Percentiles rank a stretch among this genome's conserved stretches.
Evolutionary conservation across 345 rosid species (phyloP).

Genomic region (Microthlaspi erraticum): DNA sequence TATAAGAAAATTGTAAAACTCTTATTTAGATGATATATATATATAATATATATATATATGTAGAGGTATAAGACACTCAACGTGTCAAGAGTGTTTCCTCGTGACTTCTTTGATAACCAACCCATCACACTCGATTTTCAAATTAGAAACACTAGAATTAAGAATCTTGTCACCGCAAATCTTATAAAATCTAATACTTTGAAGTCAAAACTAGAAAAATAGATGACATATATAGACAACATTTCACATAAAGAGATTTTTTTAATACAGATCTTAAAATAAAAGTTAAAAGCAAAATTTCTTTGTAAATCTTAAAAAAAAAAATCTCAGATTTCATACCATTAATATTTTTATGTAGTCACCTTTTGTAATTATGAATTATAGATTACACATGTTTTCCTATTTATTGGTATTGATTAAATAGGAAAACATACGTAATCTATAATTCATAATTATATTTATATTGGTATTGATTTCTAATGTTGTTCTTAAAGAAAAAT

Average conservation of each 20-base stretch:
- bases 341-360: too few species aligned
- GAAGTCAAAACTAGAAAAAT: background rate
- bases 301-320: too few species aligned
- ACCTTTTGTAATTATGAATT: too few species aligned
- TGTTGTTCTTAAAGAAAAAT: too few species aligned
- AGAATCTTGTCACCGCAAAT: background rate
- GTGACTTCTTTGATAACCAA: background rate
- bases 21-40: background rate
- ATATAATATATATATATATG: too few species aligned
- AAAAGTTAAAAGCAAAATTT: too few species aligned
- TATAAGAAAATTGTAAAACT: background rate
- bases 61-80: background rate
- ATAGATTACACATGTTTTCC: too few species aligned
- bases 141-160: background rate
- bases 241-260: background rate
- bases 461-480: background rate
- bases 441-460: background rate
- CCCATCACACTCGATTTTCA: background rate
- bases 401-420: too few species aligned
- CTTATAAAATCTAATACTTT: background rate
- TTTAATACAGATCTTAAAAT: background rate
- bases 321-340: too few species aligned
- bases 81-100: background rate
- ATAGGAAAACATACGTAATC: too few species aligned
- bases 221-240: conserved; percentile 1